Base-by-base conservation (phyloP, 192 early-diverging fungal species). In the Rhizophagus prolifer region DNA sequence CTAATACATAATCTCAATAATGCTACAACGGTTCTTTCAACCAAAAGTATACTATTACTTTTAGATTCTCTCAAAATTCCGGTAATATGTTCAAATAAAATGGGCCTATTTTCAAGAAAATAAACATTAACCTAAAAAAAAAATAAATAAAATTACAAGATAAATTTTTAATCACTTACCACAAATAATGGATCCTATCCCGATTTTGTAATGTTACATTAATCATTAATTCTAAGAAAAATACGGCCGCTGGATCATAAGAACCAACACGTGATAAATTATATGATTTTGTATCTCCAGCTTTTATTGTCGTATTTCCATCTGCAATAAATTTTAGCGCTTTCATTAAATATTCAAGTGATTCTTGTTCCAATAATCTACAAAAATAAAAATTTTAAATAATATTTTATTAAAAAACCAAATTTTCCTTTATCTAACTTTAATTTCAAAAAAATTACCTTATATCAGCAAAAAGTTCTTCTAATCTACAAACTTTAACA, bases 1-100 rank as follows among this genome's bases (percentile, higher is more conserved):
- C 92, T 86, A 50, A 90, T 89, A 47, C 90, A 84, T 16, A 96
- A 82, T 78, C 90, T 75, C 47, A 95, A 80, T n/a, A 95, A 71
- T 9, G 90, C 91, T 8, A 91, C 88, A 8, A 96, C 93, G 0
- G 91, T 88, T 16, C 95, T 83, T 82, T 97, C 93, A 9, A 97
- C 85, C 23, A 95, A 78, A 44, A 92, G 76, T 1, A 85, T 82
- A 64, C 91, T 91, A 44, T 89, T 83, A 10, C 76, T 84, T 61
- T 83, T 85, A 21, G 92, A 88, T 30, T 91, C 84, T n/a, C 85
- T 84, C 23, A 98, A 74, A 67, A 97, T 92, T 25, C 84, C 85
- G 75, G 87, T 87, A 62, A 97, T 84, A 44, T 95, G 89, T 60
- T 85, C 81, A 67, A 90, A 90, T 3, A 94, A 85, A 28, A 86